These are phyloP conservation scores for Gentiana macrophylla DNA, from an alignment of 257 asterid genomes.

Conservation along the genomic window DNA sequence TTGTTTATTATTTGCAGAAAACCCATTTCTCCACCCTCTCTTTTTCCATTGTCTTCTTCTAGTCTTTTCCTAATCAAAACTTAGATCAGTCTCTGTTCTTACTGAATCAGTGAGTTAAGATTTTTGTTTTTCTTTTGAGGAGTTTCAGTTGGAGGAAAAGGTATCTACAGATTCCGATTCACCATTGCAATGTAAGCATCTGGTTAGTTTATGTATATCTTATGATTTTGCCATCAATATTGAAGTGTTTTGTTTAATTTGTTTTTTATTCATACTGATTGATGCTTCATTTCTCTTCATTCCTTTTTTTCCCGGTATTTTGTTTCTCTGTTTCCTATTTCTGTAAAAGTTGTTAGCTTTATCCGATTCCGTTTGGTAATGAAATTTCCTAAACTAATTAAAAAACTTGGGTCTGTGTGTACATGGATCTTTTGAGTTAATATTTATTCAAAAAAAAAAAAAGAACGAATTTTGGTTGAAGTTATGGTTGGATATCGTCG, in stretches of 20 bases:
- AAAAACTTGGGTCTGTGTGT: slow-evolving; percentile 15
- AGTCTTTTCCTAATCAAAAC: not conserved
- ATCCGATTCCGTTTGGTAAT: slow-evolving; percentile 32
- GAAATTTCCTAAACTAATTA: not conserved
- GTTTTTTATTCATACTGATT: slow-evolving; percentile 22
- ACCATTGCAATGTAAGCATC: slow-evolving; percentile 10
- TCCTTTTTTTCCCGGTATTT: not conserved
- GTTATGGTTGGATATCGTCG: too few relatives aligned
- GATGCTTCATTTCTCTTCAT: slow-evolving; percentile 11
- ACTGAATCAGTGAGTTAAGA: not conserved
- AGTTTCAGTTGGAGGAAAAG: slow-evolving; percentile 1
- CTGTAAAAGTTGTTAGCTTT: slow-evolving; percentile 42
- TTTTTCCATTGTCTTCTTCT: not conserved
- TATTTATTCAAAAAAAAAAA: slow-evolving; percentile 8
- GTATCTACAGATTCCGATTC: slow-evolving; percentile 29
- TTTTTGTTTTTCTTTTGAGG: not conserved
- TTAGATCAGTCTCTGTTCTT: not conserved
- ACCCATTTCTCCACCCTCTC: slow-evolving; percentile 3
- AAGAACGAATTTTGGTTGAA: too few relatives aligned
- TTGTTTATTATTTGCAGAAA: not conserved
- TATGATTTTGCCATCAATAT: too few relatives aligned
- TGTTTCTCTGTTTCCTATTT: slow-evolving; percentile 4
- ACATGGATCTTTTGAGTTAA: slow-evolving; percentile 21
- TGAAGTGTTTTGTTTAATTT: slow-evolving; percentile 14
- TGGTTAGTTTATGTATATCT: slow-evolving; percentile 16